Percentiles rank a stretch among this genome's conserved stretches.
Evolutionary conservation across 2,329 filamentous ascomycete genomes (phyloP).

Genomic region (Ophiocordyceps camponoti-floridani): DNA sequence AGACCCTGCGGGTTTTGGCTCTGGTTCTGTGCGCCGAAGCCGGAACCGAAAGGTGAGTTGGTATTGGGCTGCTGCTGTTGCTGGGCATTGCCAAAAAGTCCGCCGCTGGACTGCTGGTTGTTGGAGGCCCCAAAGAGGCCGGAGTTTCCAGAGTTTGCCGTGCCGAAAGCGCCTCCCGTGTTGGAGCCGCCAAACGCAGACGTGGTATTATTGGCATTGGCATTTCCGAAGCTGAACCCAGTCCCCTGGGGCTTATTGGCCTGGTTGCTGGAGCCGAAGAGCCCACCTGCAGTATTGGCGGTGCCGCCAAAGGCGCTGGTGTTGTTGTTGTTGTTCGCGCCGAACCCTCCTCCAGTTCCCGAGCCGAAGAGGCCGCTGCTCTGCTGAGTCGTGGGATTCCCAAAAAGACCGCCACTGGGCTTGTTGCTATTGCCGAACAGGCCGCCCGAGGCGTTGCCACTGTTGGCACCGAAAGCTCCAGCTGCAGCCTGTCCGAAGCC

Average conservation of each 20-base stretch:
- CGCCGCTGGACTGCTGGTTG: slow-evolving; percentile 18
- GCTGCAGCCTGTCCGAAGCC: slow-evolving; percentile 7
- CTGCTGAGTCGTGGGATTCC: slow-evolving; percentile 6
- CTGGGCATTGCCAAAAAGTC: slow-evolving; percentile 25
- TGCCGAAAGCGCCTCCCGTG: slow-evolving; percentile 17
- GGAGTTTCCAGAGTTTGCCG: slow-evolving; percentile 9
- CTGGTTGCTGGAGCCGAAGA: slow-evolving; percentile 23
- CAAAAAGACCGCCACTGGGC: slow-evolving; percentile 9
- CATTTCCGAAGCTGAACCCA: slow-evolving; percentile 25
- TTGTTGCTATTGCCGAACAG: slow-evolving; percentile 19
- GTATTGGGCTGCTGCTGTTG: slow-evolving; percentile 8
- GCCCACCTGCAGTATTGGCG: slow-evolving; percentile 13
- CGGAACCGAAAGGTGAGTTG: slow-evolving; percentile 10
- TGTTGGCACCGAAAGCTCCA: slow-evolving; percentile 23
- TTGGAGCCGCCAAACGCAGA: slow-evolving; percentile 9
- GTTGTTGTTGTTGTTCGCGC: slow-evolving; percentile 11
- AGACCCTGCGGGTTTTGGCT: slow-evolving; percentile 16
- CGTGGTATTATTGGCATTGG: slow-evolving; percentile 10
- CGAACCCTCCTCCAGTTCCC: slow-evolving; percentile 18
- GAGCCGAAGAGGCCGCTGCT: slow-evolving; percentile 10
- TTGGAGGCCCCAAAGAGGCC: slow-evolving; percentile 23
- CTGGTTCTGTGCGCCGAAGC: slow-evolving; percentile 17
- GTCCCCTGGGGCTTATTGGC: slow-evolving; percentile 16
- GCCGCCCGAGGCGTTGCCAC: slow-evolving; percentile 10
- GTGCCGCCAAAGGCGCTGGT: slow-evolving; percentile 14